phyloP scores from a whole-genome alignment of 371 early-diverging fungal species.

The Dinochytrium kinnereticum region DNA sequence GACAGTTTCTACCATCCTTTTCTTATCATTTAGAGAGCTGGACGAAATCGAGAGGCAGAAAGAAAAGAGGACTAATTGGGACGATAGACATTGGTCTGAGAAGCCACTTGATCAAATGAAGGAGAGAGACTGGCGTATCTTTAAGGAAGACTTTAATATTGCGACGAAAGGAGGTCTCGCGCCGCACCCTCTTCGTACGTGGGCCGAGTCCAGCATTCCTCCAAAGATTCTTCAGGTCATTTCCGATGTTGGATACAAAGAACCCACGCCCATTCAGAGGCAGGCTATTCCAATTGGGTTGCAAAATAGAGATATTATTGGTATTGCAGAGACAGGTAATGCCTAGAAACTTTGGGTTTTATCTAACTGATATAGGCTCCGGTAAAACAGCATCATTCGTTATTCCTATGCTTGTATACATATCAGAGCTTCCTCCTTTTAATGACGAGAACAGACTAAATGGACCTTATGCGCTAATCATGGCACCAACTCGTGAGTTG shows the following conservation, averaged over 20 bases:
- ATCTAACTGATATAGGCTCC: constrained; percentile 42
- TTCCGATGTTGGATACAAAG: constrained; percentile 81
- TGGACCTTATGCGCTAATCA: constrained; percentile 91
- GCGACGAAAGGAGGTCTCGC: constrained; percentile 86
- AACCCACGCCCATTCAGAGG: constrained; percentile 97
- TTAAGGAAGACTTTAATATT: constrained; percentile 96
- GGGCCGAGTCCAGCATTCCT: constrained; percentile 85
- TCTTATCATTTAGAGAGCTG: constrained; percentile 57
- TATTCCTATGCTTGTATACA: constrained; percentile 93
- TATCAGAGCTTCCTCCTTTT: constrained; percentile 78
- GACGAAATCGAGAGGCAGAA: constrained; percentile 66
- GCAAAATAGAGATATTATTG: constrained; percentile 93
- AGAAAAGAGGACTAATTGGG: constrained; percentile 76
- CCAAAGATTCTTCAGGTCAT: constrained; percentile 70
- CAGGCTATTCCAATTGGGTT: constrained; percentile 95
- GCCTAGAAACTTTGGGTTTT: constrained; percentile 24
- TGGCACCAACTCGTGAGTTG: constrained; percentile 97
- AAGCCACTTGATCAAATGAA: constrained; percentile 91
- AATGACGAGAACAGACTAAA: constrained; percentile 67
- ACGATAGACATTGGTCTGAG: constrained; percentile 88
- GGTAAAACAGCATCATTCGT: constrained; percentile 98
- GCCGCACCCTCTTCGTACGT: constrained; percentile 91
- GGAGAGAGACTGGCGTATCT: constrained; percentile 98
- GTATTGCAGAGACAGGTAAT: constrained; percentile 96
- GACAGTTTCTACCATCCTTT: constrained; percentile 3